A percentile compares a stretch with the other conserved stretches of the same genome.
These are phyloP conservation scores for Chytriomyces sp. DNA, from an alignment of 192 early-diverging fungal genomes.

Conservation along the genomic window DNA sequence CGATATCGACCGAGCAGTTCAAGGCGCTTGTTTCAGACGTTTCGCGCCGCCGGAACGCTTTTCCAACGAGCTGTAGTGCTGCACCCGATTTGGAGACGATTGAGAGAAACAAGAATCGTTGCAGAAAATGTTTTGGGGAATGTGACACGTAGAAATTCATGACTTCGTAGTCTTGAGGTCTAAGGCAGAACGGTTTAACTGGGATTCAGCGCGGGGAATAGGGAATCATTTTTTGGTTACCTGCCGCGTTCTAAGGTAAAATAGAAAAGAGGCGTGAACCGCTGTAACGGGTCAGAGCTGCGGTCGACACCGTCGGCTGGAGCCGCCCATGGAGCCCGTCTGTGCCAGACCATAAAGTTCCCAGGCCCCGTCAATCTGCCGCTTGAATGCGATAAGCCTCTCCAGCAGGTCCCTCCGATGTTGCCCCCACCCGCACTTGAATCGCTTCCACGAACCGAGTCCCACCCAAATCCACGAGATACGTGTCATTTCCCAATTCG, in stretches of 20 bases:
- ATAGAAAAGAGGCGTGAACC: not conserved
- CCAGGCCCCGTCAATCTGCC: not conserved
- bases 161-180: slow-evolving; percentile 21
- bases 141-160: slow-evolving; percentile 17
- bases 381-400: not conserved
- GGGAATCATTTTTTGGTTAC: not conserved
- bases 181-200: not conserved
- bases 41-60: slow-evolving; percentile 15
- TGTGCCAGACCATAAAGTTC: slow-evolving; percentile 1
- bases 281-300: not conserved
- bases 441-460: too few species aligned
- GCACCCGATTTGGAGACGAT: slow-evolving; percentile 9
- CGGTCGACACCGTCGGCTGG: slow-evolving; percentile 20
- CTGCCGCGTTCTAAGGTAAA: not conserved
- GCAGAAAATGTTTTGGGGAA: not conserved
- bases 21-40: not conserved
- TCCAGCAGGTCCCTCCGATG: not conserved
- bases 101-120: not conserved
- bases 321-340: not conserved
- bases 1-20: slow-evolving; percentile 1
- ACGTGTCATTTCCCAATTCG: not conserved
- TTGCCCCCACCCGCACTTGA: too few species aligned
- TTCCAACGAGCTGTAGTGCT: not conserved
- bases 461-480: too few species aligned
- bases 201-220: not conserved